Percentiles rank a stretch among this genome's conserved stretches.
Conservation (phyloP, 371 early-diverging fungal species). For the Actinomucor elegans region DNA sequence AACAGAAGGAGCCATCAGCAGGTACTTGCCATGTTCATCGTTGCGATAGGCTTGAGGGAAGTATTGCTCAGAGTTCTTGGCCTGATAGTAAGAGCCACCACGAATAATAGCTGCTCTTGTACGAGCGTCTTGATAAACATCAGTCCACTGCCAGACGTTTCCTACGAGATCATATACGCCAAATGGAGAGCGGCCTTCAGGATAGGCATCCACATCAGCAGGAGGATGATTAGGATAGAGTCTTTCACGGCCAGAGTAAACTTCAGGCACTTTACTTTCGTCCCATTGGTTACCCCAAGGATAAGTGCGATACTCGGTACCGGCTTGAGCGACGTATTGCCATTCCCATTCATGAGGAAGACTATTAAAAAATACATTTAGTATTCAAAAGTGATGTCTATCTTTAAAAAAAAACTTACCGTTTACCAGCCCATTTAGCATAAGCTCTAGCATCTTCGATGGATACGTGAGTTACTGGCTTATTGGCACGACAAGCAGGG, state of each 20-base stretch:
- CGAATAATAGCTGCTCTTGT: conserved; percentile 30
- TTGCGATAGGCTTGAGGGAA: conserved; percentile 34
- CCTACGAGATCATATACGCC: conserved; percentile 35
- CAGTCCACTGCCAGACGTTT: conserved; percentile 37
- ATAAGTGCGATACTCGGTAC: conserved; percentile 24
- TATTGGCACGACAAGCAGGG: conserved; percentile 25
- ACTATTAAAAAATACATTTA: conserved; percentile 3
- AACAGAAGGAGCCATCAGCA: conserved; percentile 26
- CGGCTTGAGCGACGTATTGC: conserved; percentile 34
- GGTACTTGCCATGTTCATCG: conserved; percentile 27
- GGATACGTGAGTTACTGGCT: conserved; percentile 32
- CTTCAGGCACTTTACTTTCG: conserved; percentile 19
- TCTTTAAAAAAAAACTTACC: conserved; percentile 12
- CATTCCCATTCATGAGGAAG: conserved; percentile 40
- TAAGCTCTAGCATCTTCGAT: conserved; percentile 37
- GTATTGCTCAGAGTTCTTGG: conserved; percentile 16
- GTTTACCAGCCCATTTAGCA: conserved; percentile 35
- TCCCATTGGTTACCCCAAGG: conserved; percentile 36
- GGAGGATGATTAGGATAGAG: conserved; percentile 32
- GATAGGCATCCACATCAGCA: conserved; percentile 29
- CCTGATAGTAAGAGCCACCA: conserved; percentile 31
- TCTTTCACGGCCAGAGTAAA: conserved; percentile 29
- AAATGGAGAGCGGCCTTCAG: conserved; percentile 20
- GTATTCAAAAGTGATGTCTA: no score
- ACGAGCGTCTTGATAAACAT: conserved; percentile 28